These are phyloP conservation scores for Amborella trichopoda DNA, from an alignment of 164 flowering plant genomes.

Conservation along the genomic window DNA sequence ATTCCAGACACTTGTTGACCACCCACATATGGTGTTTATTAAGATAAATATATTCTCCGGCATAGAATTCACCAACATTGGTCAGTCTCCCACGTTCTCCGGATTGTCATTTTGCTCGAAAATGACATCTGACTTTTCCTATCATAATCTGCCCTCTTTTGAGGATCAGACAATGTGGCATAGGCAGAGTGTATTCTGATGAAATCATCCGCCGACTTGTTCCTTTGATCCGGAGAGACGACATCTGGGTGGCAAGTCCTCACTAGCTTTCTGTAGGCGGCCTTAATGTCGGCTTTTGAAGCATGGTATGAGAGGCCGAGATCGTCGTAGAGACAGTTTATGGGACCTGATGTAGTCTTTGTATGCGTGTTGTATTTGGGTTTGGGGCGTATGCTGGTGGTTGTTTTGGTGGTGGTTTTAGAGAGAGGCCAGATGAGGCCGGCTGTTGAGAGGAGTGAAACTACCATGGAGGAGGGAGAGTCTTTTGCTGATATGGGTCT, in stretches of 20 bases:
- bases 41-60: too few relatives aligned
- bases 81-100: background rate
- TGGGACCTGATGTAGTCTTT: too few relatives aligned
- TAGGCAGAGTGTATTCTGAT: background rate
- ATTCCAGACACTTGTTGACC: too few relatives aligned
- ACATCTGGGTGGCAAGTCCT: conserved; percentile 1
- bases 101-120: background rate
- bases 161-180: conserved; percentile 1
- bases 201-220: background rate
- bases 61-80: conserved; percentile 1
- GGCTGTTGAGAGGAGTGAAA: background rate
- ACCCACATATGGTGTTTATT: too few relatives aligned
- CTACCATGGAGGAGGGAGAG: too few relatives aligned
- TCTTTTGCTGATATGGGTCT: background rate
- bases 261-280: conserved; percentile 1
- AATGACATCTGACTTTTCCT: background rate
- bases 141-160: background rate
- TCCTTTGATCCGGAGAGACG: background rate
- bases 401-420: background rate
- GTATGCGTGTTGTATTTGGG: background rate
- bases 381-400: background rate
- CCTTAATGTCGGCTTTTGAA: background rate
- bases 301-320: background rate
- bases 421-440: background rate
- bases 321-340: background rate